Conservation (phyloP, 129 eudicot species). For the Sambucus nigra region DNA sequence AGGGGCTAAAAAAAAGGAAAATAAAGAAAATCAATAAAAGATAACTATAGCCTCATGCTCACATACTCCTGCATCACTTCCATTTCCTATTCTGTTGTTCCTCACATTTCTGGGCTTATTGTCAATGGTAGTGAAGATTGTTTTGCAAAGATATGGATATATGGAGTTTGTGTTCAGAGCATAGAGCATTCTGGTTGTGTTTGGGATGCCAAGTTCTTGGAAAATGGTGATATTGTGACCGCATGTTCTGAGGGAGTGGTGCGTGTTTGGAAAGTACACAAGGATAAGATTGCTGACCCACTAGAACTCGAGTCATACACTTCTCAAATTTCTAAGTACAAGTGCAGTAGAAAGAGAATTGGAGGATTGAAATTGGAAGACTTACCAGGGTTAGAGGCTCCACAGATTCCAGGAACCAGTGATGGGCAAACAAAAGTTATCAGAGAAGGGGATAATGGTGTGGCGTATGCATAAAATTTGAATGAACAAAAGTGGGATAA, state of each 20-base stretch:
- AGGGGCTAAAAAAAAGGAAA: too few species aligned
- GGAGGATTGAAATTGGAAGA: conserved; percentile 95
- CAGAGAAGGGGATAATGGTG: conserved; percentile 98
- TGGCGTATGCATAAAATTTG: conserved; percentile 88
- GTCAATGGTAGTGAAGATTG: conserved; percentile 95
- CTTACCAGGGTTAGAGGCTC: conserved; percentile 80
- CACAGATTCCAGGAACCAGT: conserved; percentile 80
- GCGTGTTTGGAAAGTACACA: conserved; percentile 73
- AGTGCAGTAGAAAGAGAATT: conserved; percentile 78
- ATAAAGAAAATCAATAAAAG: too few species aligned
- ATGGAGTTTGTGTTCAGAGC: conserved; percentile 93
- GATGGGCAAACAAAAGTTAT: conserved; percentile 93
- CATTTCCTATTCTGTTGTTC: conserved; percentile 91
- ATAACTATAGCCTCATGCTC: too few species aligned
- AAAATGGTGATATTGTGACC: conserved; percentile 93
- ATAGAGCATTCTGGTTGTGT: conserved; percentile 99
- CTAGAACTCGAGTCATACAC: conserved; percentile 58
- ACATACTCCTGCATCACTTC: too few species aligned
- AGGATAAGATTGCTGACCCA: conserved; percentile 52
- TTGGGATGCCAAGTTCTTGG: conserved; percentile 95
- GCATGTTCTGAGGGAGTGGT: conserved; percentile 98
- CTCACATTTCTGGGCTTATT: conserved; percentile 82
- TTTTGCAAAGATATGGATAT: conserved; percentile 91
- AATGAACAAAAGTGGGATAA: conserved; percentile 87
- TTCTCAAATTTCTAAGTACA: conserved; percentile 56